Base-by-base conservation (phyloP, 495 filamentous ascomycete genomes). In the Mytilinidion resinicola region DNA sequence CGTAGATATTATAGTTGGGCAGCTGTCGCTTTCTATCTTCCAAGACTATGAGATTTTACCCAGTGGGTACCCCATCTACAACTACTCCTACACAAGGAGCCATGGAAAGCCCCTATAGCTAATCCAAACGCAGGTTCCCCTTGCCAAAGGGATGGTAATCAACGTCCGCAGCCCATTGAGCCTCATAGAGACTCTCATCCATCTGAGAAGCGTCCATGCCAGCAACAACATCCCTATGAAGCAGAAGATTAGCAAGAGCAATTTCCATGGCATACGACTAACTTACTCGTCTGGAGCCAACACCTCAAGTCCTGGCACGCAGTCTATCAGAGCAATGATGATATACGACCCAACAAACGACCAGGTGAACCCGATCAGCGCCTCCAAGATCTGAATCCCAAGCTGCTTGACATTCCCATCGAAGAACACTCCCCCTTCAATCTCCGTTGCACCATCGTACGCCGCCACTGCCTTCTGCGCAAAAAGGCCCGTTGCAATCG, bases 171-270 rank as follows among this genome's bases (percentile, higher is more conserved):
- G 51, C 59, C 64, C 64, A 67, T 15, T 66, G 51, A 3, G 69
- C 64, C 64, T 73, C 74, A 51, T 75, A 65, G 8, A 78, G 67
- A 6, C 71, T 71, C 61, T 78, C 75, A 44, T 73, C 72, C 76
- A 79, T 77, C 61, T 79, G 75, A 19, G 71, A 74, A 39, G 67
- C 71, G 57, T 78, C 77, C 70, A 79, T 74, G 0, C 77, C 76
- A 9, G 64, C 63, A 52, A 77, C 67, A 25, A 77, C 65, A 49
- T 77, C 72, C 60, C 75, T 78, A 57, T 7, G 49, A 6, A 49
- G 25, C 25, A 30, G 6, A 30, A 30, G 25, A 30, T 30, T 30
- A 30, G 25, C 25, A 30, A 30, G 25, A 30, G 25, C 25, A 30
- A 30, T 30, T 30, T 6, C 25, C 25, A 6, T 30, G 25, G 25